Base-by-base conservation (phyloP, 768 basidiomycete species). In the Hericium rajendrae region DNA sequence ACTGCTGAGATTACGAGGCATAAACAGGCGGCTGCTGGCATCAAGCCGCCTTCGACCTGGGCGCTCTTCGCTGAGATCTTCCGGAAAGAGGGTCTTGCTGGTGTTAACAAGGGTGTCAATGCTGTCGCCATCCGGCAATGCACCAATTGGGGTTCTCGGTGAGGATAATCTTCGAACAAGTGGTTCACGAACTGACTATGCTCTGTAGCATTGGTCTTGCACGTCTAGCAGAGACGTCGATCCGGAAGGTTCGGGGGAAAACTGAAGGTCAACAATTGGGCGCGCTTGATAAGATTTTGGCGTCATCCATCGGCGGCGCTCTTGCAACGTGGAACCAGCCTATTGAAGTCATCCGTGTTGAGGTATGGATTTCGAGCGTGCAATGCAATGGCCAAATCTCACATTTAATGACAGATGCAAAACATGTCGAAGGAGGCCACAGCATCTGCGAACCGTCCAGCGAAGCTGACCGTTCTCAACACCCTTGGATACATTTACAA, bases 281-380 rank as follows among this genome's bases (percentile, higher is more conserved):
- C 58, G 82, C 90, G 6, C 13, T 81, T 18, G 97, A 99, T 70
- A 97, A 94, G 74, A 92, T 98, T 65, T 56, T 87, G 38, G 79
- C 94, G 8, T 94, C 93, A 16, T 82, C 87, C 1, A 78, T 97
- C 55, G 95, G 91, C 67, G 94, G 97, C 72, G 94, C 97, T 48
- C 74, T 98, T 60, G 95, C 92, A 12, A 97, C 94, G 54, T 99
- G 97, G 97, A 99, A 99, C 72, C 97, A 98, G 69, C 95, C 94
- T 41, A 97, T 97, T 59, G 94, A 97, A 73, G 95, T 97, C 64
- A 81, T 98, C 62, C 91, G 95, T 57, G 93, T 98, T 37, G 94
- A 97, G 79, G 93, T 91, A 69, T 46, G 69, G 62, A 28, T 37
- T 12, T 16, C 2, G 26, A n/a, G 41, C 40, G 57, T 16, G 20